These are phyloP conservation scores for Sarocladiaceae sp. DNA, from an alignment of 2,329 filamentous ascomycete species.

Conservation along the genomic window DNA sequence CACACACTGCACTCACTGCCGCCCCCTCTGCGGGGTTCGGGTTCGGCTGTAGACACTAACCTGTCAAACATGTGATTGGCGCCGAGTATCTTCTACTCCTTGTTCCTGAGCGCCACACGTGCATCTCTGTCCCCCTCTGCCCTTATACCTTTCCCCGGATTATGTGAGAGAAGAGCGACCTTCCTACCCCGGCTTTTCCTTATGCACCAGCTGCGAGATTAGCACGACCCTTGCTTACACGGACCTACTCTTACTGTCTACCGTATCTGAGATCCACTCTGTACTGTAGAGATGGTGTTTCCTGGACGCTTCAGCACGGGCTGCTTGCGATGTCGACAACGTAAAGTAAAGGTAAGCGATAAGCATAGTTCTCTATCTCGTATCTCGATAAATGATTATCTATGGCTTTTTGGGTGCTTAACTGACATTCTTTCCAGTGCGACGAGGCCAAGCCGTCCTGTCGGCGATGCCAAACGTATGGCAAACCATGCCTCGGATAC, in stretches of 20 bases:
- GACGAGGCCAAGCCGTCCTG: constrained; percentile 28
- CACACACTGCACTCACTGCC: too few relatives aligned
- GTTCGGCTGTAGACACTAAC: too few relatives aligned
- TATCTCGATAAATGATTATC: too few relatives aligned
- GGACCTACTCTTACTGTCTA: background rate
- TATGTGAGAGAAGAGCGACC: background rate
- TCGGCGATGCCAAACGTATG: constrained; percentile 26
- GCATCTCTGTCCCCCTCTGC: background rate
- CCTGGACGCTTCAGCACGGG: constrained; percentile 25
- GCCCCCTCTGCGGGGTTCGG: too few relatives aligned
- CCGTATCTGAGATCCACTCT: background rate
- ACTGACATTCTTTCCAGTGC: constrained; percentile 17
- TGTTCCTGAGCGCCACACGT: background rate
- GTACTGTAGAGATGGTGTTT: constrained; percentile 19
- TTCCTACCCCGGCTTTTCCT: background rate
- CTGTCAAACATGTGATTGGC: constrained; percentile 8
- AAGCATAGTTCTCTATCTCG: background rate
- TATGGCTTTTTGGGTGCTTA: too few relatives aligned
- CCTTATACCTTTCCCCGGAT: constrained; percentile 5
- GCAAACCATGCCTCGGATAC: constrained; percentile 28
- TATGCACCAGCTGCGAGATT: background rate
- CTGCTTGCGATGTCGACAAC: constrained; percentile 24
- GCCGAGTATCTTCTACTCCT: background rate
- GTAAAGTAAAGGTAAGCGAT: constrained; percentile 24
- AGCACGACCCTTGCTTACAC: background rate